Conservation (phyloP, 257 asterid genomes). For the Scutellaria barbata region DNA sequence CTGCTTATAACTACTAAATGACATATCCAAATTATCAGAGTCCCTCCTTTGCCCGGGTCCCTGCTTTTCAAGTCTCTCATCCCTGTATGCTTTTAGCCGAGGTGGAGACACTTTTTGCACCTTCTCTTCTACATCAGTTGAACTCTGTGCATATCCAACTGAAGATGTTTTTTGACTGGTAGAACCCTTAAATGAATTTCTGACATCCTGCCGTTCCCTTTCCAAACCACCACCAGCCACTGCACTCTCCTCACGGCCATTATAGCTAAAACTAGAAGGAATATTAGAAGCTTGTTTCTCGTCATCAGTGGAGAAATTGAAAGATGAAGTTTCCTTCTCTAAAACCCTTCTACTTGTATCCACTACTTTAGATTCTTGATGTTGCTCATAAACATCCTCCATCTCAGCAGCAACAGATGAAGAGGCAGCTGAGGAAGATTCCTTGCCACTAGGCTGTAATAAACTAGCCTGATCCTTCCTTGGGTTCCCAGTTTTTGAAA, state of each 20-base stretch:
- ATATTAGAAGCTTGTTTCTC: constrained; percentile 57
- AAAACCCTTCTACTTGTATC: constrained; percentile 56
- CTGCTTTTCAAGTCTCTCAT: constrained; percentile 68
- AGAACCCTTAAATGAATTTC: constrained; percentile 50
- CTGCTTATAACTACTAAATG: constrained; percentile 57
- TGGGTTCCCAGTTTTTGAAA: constrained; percentile 82
- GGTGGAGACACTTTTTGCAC: constrained; percentile 83
- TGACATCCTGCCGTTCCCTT: constrained; percentile 56
- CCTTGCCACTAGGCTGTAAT: constrained; percentile 60
- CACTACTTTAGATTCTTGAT: constrained; percentile 58
- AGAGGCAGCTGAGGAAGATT: constrained; percentile 60
- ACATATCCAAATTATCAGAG: constrained; percentile 43
- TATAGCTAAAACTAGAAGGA: constrained; percentile 50
- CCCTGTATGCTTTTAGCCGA: constrained; percentile 64
- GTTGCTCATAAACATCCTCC: constrained; percentile 63
- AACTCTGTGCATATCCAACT: constrained; percentile 50
- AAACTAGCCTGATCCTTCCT: constrained; percentile 72
- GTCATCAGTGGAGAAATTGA: constrained; percentile 49
- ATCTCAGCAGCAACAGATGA: constrained; percentile 53
- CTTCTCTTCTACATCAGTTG: constrained; percentile 64
- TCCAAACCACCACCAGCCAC: constrained; percentile 48
- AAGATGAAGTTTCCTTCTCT: constrained; percentile 64
- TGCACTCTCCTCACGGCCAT: constrained; percentile 62
- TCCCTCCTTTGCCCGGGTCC: constrained; percentile 61
- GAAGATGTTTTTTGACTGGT: constrained; percentile 59